Conservation (phyloP, 192 early-diverging fungal species). For the Pilobolus umbonatus region DNA sequence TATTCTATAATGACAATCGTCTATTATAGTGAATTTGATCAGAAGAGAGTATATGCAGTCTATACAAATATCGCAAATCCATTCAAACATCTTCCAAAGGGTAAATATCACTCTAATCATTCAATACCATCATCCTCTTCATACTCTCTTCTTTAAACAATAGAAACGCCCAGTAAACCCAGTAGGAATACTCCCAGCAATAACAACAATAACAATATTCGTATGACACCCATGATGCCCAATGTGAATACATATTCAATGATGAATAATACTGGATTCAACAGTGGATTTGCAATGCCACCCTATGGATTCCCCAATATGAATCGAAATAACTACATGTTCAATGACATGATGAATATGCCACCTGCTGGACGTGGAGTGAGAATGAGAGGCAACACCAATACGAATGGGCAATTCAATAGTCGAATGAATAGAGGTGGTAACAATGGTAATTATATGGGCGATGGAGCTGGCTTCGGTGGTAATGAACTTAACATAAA, state of each 20-base stretch:
- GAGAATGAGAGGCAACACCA: slow-evolving; percentile 11
- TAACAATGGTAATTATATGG: slow-evolving; percentile 25
- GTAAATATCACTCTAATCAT: slow-evolving; percentile 10
- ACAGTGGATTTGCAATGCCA: slow-evolving; percentile 13
- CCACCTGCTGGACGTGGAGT: slow-evolving; percentile 3
- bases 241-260: background rate
- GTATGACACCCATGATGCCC: slow-evolving; percentile 5
- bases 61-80: slow-evolving; percentile 38
- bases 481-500: background rate
- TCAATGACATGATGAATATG: too few species aligned
- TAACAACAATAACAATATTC: slow-evolving; percentile 13
- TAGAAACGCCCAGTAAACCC: slow-evolving; percentile 28
- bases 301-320: too few species aligned
- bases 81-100: slow-evolving; percentile 40
- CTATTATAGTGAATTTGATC: slow-evolving; percentile 24
- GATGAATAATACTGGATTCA: slow-evolving; percentile 13
- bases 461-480: slow-evolving; percentile 26
- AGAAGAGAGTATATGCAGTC: slow-evolving; percentile 27
- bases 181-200: too few species aligned
- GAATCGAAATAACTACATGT: too few species aligned
- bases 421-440: slow-evolving; percentile 16
- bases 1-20: background rate
- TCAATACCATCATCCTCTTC: background rate
- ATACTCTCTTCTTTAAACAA: background rate
- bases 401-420: slow-evolving; percentile 17